Evolutionary conservation across 1,139 yeast species (phyloP), one percentile per base, ranked within the genome.

Genomic region (Debaryomyces psychrophilus): DNA sequence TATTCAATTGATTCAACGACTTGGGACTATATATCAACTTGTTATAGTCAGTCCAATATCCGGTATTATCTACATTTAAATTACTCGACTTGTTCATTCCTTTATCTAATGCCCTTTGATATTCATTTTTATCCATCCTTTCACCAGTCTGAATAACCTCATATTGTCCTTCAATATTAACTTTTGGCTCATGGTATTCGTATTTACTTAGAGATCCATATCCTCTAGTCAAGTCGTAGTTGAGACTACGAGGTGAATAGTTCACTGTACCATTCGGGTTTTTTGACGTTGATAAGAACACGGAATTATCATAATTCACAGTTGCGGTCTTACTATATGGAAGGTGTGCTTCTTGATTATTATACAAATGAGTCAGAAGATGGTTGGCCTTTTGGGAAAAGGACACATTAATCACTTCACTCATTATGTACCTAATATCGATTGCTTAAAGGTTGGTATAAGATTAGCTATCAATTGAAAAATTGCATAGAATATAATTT

Each of bases 21-120:
- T 69, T 67, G 0, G 97, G 95, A 46, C 79, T 78, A 57, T 82
- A 83, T 15, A 87, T 77, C 47, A 90, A 76, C 55, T 83, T 79
- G 41, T 85, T 76, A 60, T 85, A 90, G 62, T 90, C 97, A 0
- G 93, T 76, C 98, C 98, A 93, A 58, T 80, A 88, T 34, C 64
- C 65, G 0, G 90, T 80, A 44, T 77, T 78, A 0, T 57, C 57
- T 0, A 57, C 54, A 3, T 63, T 62, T 39, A 87, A 64, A 6
- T 68, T 50, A 8, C 54, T 54, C 0, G 62, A 53, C 40, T 64
- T 56, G 11, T 49, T 47, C 11, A 52, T 37, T 0, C 83, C 83
- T 2, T 61, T 45, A 62, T 88, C 96, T 27, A 90, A 63, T 1
- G 83, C 79, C 31, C 50, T 52, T 60, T 88, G 96, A 59, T 83